Evolutionary conservation across 148 eudicot genomes (phyloP).

Genomic region (Drosera capensis): DNA sequence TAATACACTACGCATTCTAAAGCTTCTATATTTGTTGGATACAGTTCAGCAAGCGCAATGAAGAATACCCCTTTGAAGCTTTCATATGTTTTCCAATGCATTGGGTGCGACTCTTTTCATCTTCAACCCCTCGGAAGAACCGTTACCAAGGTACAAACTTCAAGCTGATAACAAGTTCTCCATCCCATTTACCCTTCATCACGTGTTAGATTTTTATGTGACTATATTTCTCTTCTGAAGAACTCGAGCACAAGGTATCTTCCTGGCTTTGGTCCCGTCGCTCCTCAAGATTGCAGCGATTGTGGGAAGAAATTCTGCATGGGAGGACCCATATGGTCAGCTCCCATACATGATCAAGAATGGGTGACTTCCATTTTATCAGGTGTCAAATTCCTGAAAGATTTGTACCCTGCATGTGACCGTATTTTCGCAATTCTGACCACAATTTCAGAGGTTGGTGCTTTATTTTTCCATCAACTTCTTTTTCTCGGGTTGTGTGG

Average conservation of each 20-base stretch:
- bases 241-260: constrained; percentile 46
- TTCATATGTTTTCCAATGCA: constrained; percentile 83
- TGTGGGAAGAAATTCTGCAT: constrained; percentile 84
- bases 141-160: constrained; percentile 54
- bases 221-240: constrained; percentile 24
- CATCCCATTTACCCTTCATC: background rate
- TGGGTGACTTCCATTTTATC: constrained; percentile 80
- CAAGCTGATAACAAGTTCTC: background rate
- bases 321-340: constrained; percentile 99
- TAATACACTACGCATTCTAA: no score
- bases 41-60: constrained; percentile 92
- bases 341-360: constrained; percentile 89
- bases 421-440: constrained; percentile 69
- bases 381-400: constrained; percentile 58
- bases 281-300: constrained; percentile 78
- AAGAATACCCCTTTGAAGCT: constrained; percentile 95
- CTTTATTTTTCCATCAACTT: background rate
- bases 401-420: constrained; percentile 72
- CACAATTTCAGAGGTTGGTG: constrained; percentile 77
- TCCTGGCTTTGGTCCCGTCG: constrained; percentile 88
- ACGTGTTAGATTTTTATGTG: background rate
- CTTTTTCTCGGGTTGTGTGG: background rate
- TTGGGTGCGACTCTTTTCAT: constrained; percentile 95
- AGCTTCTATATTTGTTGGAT: no score
- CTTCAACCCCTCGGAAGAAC: constrained; percentile 88